These are phyloP conservation scores for Peterozyma xylosa DNA, from an alignment of 805 yeast genomes.

Conservation along the genomic window DNA sequence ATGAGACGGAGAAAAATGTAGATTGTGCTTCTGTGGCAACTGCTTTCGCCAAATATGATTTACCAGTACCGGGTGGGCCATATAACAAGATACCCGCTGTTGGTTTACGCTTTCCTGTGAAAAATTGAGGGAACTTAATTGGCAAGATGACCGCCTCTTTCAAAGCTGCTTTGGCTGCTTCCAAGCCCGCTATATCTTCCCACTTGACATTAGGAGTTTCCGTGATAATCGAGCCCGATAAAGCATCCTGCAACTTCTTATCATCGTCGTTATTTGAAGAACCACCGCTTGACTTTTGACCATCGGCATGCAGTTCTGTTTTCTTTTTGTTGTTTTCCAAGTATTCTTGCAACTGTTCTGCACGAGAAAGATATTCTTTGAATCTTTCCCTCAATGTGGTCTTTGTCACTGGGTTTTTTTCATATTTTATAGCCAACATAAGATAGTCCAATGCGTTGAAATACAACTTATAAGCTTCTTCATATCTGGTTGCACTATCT, in stretches of 20 bases:
- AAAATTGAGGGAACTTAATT: conserved; percentile 90
- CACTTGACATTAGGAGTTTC: conserved; percentile 91
- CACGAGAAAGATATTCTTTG: conserved; percentile 85
- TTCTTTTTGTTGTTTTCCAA: conserved; percentile 53
- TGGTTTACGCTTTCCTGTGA: conserved; percentile 92
- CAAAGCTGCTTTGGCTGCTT: conserved; percentile 89
- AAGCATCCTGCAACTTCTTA: conserved; percentile 83
- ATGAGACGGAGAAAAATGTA: conserved; percentile 93
- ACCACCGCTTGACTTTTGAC: conserved; percentile 35
- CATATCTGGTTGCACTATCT: conserved; percentile 82
- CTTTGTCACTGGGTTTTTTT: conserved; percentile 83
- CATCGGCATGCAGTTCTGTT: conserved; percentile 38
- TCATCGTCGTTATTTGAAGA: conserved; percentile 61
- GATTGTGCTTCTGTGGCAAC: conserved; percentile 98
- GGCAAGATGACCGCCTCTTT: conserved; percentile 97
- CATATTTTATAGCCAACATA: conserved; percentile 93
- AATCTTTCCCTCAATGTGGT: conserved; percentile 84
- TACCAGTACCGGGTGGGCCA: conserved; percentile 98
- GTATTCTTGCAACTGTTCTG: conserved; percentile 89
- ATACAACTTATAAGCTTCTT: conserved; percentile 89
- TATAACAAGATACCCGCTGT: conserved; percentile 81
- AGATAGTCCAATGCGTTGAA: conserved; percentile 90
- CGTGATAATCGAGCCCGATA: conserved; percentile 83
- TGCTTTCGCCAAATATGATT: conserved; percentile 93
- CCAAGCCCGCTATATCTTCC: conserved; percentile 96